phyloP scores from a whole-genome alignment of 495 filamentous ascomycete species.

The Penicillium parvum region DNA sequence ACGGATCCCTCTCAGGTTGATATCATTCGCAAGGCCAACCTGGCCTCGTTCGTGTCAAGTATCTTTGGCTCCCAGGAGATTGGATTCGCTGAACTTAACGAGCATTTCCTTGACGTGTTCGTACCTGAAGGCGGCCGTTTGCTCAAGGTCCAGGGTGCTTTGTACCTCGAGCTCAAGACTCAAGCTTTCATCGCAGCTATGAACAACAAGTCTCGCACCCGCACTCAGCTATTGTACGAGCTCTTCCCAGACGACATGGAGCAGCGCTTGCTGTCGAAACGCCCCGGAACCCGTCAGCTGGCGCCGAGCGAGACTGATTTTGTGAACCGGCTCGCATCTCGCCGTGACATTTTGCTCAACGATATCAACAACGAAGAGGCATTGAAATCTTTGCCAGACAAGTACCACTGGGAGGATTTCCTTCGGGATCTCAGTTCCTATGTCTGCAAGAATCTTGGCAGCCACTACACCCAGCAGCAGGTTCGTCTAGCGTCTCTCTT shows the following conservation, averaged over 20 bases:
- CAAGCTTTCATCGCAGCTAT: constrained; percentile 76
- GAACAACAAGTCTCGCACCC: constrained; percentile 56
- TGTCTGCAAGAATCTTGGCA: constrained; percentile 68
- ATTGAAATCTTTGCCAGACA: constrained; percentile 61
- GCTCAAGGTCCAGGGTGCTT: constrained; percentile 62
- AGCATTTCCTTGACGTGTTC: constrained; percentile 80
- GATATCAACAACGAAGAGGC: constrained; percentile 58
- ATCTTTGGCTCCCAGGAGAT: constrained; percentile 83
- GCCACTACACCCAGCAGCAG: constrained; percentile 53
- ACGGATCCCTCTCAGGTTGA: constrained; percentile 62
- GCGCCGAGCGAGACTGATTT: constrained; percentile 73
- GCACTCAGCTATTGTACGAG: constrained; percentile 64
- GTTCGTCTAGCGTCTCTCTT: constrained; percentile 15
- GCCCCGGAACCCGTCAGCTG: constrained; percentile 59
- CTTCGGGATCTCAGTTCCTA: constrained; percentile 67
- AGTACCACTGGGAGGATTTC: constrained; percentile 79
- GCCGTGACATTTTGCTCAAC: constrained; percentile 62
- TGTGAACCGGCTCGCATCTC: constrained; percentile 55
- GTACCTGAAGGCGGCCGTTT: constrained; percentile 70
- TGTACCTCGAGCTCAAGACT: constrained; percentile 83
- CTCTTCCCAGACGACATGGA: constrained; percentile 71
- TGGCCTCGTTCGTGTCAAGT: constrained; percentile 79
- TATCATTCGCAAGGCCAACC: constrained; percentile 78
- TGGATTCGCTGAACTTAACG: constrained; percentile 75
- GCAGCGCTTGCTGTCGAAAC: constrained; percentile 56